Base-by-base conservation (phyloP, 352 stramenopile genomes). In the Phytophthora brassicae region DNA sequence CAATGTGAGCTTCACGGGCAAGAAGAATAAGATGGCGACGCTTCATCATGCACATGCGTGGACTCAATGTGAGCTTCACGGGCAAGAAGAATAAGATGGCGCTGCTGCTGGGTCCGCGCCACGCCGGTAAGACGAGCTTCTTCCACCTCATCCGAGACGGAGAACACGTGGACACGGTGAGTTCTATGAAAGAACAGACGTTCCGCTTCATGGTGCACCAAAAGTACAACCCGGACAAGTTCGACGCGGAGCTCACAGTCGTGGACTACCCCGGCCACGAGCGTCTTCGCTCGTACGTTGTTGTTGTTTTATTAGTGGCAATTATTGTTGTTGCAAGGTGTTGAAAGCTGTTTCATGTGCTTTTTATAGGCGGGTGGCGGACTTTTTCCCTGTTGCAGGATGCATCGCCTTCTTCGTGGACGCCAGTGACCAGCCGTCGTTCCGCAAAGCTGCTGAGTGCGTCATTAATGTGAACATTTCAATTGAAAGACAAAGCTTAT, bases 261-360 rank as follows among this genome's bases (percentile, higher is more conserved):
- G 61, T 92, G 31, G 87, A 95, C 72, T 94, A 88, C 58, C 87
- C 87, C 0, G 87, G 87, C 59, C 80, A 94, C 64, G 80, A 94
- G 33, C 81, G 87, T 33, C 79, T 94, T 5, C 84, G 87, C 48
- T 83, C 77, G 74, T 88, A 84, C 33, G 67, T 26, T 31, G 68
- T 70, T 24, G 8, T 7, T 49, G 16, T 39, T 14, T 16, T 5
- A 38, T 3, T 36, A 36, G 11, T 39, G 11, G 16, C 9, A 42
- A 39, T 6, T 6, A n/a, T 48, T 51, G 13, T 45, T 44, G 28
- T 48, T 56, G 31, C 41, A 66, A n/a, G 5, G 42, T 31, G 0
- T 12, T 22, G 16, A 33, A 3, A 50, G 4, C 11, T 47, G 43
- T 24, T 24, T 17, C 56, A 8, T 46, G 50, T 61, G 16, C 23